These are phyloP conservation scores for Ceratocystis diversiconidia DNA, from an alignment of 2,329 filamentous ascomycete species.

Conservation along the genomic window DNA sequence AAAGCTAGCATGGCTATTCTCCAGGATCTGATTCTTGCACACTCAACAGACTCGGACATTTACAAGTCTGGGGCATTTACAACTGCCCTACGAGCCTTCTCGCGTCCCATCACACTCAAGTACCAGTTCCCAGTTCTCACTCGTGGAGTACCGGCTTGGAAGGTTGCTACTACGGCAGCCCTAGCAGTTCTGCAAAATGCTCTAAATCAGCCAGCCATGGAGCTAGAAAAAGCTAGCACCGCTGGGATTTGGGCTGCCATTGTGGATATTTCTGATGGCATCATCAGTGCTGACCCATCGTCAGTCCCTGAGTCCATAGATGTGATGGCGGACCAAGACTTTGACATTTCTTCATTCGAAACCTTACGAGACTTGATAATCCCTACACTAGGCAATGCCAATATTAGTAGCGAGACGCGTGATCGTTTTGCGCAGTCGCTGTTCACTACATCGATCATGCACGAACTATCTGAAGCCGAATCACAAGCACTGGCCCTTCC, in stretches of 20 bases:
- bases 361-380: constrained; percentile 58
- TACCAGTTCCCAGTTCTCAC: constrained; percentile 63
- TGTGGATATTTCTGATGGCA: constrained; percentile 50
- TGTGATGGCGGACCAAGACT: constrained; percentile 50
- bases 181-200: constrained; percentile 54
- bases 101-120: constrained; percentile 59
- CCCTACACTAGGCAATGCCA: constrained; percentile 51
- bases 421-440: constrained; percentile 59
- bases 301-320: constrained; percentile 30
- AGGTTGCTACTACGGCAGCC: constrained; percentile 57
- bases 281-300: constrained; percentile 45
- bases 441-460: constrained; percentile 71
- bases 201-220: constrained; percentile 37
- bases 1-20: constrained; percentile 66
- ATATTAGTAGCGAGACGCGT: constrained; percentile 52
- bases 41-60: constrained; percentile 50
- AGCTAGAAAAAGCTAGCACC: constrained; percentile 30
- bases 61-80: constrained; percentile 55
- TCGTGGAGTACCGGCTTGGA: constrained; percentile 62
- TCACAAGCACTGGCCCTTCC: constrained; percentile 28
- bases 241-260: constrained; percentile 57
- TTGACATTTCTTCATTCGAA: constrained; percentile 64
- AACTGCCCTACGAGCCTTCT: constrained; percentile 51
- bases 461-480: constrained; percentile 36
- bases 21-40: constrained; percentile 42